These are phyloP conservation scores for Rhazya stricta DNA, from an alignment of 257 asterid species.

Conservation along the genomic window DNA sequence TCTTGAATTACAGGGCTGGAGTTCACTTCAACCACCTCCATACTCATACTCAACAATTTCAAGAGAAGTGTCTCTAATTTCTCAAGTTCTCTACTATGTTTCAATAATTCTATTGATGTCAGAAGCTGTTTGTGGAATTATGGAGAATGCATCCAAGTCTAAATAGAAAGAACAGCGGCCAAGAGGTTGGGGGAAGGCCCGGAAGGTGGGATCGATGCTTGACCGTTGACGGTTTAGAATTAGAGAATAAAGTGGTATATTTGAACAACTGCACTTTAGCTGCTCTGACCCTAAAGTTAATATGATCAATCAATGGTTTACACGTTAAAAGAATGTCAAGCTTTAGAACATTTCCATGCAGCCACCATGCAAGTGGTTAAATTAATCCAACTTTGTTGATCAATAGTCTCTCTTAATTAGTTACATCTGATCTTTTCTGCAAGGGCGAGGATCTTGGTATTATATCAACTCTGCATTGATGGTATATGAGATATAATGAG, in stretches of 20 bases:
- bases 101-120: too few relatives aligned
- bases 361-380: neutral
- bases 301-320: neutral
- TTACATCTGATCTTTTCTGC: too few relatives aligned
- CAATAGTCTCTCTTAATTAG: too few relatives aligned
- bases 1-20: conserved; percentile 11
- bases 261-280: conserved; percentile 18
- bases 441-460: too few relatives aligned
- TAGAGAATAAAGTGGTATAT: conserved; percentile 8
- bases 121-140: too few relatives aligned
- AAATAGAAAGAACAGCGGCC: neutral
- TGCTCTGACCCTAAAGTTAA: neutral
- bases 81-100: neutral
- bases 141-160: neutral
- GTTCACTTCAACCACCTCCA: conserved; percentile 32
- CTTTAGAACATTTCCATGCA: neutral
- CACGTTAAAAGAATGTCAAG: conserved; percentile 4
- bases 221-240: neutral
- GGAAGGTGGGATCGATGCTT: neutral
- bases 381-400: too few relatives aligned
- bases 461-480: too few relatives aligned
- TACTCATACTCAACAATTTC: conserved; percentile 13
- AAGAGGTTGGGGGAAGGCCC: neutral
- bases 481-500: too few relatives aligned
- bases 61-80: neutral